Evolutionary conservation across 495 filamentous ascomycete genomes (phyloP), one percentile per base, ranked within the genome.

Genomic region (Trichoderma orchidacearum): DNA sequence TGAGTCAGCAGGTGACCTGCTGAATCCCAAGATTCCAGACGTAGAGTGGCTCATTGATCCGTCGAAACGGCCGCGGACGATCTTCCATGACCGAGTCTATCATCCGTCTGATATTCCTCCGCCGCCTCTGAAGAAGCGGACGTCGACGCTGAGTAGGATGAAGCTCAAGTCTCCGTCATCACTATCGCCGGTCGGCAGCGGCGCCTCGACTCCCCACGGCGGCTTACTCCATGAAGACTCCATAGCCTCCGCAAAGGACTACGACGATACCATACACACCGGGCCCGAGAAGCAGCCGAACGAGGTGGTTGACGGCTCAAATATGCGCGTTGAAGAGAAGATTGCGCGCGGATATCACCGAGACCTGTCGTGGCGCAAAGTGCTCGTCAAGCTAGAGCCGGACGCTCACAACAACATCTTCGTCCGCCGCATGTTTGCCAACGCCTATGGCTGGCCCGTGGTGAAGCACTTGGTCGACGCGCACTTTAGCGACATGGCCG

Each of bases 361-460:
- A 6, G 86, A 85, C 60, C 71, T 98, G 18, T 85, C 86, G 4
- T 98, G 93, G 93, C 85, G 93, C 11, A 98, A 98, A 66, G 93
- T 97, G 3, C 81, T 98, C 9, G 93, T 97, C 21, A 82, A 91
- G 41, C 77, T 98, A 8, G 93, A 98, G 66, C 93, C 93, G 1
- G 93, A 98, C 75, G 93, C 93, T 2, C 93, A 98, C 68, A 98
- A 98, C 69, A 98, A 98, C 66, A 92, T 98, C 57, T 85, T 96
- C 58, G 93, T 98, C 18, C 85, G 93, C 27, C 83, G 93, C 30
- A 92, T 87, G 81, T 97, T 98, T 61, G 85, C 90, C 56, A 98
- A 98, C 66, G 93, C 93, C 0, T 95, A 95, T 63, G 93, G 93
- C 3, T 98, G 93, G 93, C 91, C 92, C 0, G 93, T 98, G 5